phyloP scores from a whole-genome alignment of 169 alveolate genomes.

The Eimeria praecox region DNA sequence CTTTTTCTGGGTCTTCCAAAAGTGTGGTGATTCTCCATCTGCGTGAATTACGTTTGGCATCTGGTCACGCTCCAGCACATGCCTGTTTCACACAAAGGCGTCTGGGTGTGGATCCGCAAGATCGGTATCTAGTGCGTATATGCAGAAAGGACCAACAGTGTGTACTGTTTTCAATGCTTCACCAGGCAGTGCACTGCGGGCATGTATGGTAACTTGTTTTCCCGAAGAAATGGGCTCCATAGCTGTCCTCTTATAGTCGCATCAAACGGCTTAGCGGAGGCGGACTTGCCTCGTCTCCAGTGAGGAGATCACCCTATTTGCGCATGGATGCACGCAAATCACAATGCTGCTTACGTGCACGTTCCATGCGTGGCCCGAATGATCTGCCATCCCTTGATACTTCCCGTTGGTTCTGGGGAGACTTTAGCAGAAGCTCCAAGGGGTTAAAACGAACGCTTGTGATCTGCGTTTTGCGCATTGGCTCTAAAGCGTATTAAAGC shows the following conservation, averaged over 20 bases:
- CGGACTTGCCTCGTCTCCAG: slow-evolving; percentile 59
- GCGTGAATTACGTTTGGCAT: not conserved
- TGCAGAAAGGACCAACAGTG: not conserved
- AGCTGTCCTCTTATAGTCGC: slow-evolving; percentile 7
- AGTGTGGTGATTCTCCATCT: not conserved
- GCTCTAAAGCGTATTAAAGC: not conserved
- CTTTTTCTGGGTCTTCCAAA: not conserved
- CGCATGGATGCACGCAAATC: not conserved
- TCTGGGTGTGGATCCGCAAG: not conserved
- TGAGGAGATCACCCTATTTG: not conserved
- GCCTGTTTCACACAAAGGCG: not conserved
- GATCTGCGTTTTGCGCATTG: not conserved
- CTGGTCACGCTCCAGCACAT: not conserved
- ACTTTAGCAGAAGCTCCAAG: not conserved
- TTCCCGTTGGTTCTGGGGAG: not conserved
- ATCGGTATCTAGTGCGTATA: not conserved
- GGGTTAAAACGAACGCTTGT: not conserved
- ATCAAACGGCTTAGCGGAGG: slow-evolving; percentile 56
- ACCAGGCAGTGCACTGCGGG: slow-evolving; percentile 49
- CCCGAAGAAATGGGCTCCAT: not conserved
- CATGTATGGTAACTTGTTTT: slow-evolving; percentile 40
- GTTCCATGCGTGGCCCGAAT: not conserved
- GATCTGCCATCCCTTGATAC: not conserved
- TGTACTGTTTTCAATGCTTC: not conserved
- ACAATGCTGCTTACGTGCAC: not conserved